phyloP scores from a whole-genome alignment of 163 green algal species.

The Trebouxiophyceae sp. region DNA sequence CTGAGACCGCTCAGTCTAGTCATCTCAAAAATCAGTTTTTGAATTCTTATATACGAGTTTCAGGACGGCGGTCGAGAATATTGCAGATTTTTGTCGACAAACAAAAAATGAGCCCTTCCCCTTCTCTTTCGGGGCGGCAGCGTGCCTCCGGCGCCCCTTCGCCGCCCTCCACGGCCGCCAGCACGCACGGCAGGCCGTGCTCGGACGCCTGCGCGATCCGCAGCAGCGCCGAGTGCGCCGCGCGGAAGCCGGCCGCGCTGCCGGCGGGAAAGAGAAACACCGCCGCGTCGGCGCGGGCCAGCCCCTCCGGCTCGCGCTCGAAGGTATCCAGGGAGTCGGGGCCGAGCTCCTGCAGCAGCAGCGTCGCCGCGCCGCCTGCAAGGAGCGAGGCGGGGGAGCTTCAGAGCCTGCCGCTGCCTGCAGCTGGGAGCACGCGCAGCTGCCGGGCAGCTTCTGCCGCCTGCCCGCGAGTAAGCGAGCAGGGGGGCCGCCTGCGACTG shows the following conservation, averaged over 20 bases:
- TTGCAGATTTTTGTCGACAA: no score
- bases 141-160: no score
- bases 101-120: no score
- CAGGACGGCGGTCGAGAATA: no score
- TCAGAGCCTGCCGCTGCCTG: not conserved
- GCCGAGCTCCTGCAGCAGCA: conserved; percentile 34
- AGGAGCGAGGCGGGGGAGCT: no score
- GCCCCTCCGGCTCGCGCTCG: not conserved
- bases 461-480: not conserved
- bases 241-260: conserved; percentile 35
- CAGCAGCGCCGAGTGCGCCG: conserved; percentile 29
- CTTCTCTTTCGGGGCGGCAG: no score
- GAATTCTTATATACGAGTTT: no score
- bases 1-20: no score
- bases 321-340: conserved; percentile 15
- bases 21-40: no score
- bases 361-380: conserved; percentile 5
- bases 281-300: conserved; percentile 52
- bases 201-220: conserved; percentile 28
- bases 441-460: not conserved
- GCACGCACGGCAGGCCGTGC: conserved; percentile 54
- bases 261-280: conserved; percentile 72
- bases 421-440: not conserved
- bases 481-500: no score
- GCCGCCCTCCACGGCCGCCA: conserved; percentile 60